Evolutionary conservation across 106 monocot species (phyloP).

Genomic region (Acorus calamus): DNA sequence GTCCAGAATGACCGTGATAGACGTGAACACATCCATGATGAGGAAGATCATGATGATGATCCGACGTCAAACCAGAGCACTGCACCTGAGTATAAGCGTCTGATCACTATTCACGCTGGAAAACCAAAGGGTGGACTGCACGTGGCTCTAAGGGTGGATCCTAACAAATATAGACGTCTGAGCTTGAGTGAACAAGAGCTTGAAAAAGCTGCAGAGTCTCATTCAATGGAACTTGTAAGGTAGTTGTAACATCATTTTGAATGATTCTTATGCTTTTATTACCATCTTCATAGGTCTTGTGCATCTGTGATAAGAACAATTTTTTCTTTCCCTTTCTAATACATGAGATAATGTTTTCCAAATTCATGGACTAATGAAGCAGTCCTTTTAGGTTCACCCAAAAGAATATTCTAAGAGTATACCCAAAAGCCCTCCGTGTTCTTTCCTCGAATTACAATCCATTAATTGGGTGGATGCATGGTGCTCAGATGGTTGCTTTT

Average conservation of each 20-base stretch:
- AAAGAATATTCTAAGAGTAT: slow-evolving; percentile 67
- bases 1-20: slow-evolving; percentile 4
- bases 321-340: too few relatives aligned
- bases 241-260: slow-evolving; percentile 1
- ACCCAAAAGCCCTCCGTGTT: slow-evolving; percentile 64
- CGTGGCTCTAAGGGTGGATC: slow-evolving; percentile 41
- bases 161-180: slow-evolving; percentile 47
- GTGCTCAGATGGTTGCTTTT: slow-evolving; percentile 90
- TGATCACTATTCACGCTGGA: slow-evolving; percentile 59
- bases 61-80: slow-evolving; percentile 13
- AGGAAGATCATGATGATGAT: slow-evolving; percentile 19
- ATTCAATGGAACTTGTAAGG: slow-evolving; percentile 35
- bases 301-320: too few relatives aligned
- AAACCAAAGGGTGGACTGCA: slow-evolving; percentile 43
- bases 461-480: slow-evolving; percentile 72
- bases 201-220: slow-evolving; percentile 24
- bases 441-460: slow-evolving; percentile 77
- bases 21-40: slow-evolving; percentile 18
- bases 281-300: too few relatives aligned
- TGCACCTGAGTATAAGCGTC: slow-evolving; percentile 33
- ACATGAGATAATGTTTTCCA: neutral
- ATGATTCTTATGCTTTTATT: too few relatives aligned
- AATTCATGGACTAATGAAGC: slow-evolving; percentile 1
- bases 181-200: slow-evolving; percentile 68
- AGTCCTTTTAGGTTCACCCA: slow-evolving; percentile 55